Base-by-base conservation (phyloP, 352 stramenopile species). In the Stephanocyclus meneghinianus region DNA sequence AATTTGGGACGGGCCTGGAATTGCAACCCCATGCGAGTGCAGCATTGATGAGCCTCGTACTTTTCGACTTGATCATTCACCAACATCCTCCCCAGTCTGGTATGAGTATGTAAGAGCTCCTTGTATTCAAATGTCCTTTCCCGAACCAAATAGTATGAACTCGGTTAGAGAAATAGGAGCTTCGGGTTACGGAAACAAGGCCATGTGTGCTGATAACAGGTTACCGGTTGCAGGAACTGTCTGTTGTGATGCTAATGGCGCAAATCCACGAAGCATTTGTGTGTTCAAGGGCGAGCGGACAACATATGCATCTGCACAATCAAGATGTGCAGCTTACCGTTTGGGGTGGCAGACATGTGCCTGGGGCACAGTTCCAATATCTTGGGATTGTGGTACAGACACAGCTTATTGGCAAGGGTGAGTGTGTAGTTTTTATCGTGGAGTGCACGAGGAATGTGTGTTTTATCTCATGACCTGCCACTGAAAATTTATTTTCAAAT, bases 91-190 rank as follows among this genome's bases (percentile, higher is more conserved):
- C 37, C 74, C 78, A 37, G 61, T 87, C 67, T 91, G 83, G 73
- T 91, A 87, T 67, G 83, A 87, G 50, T 90, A 89, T 68, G 61
- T 81, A 37, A 56, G 55, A 1, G 42, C 37, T 13, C 68, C 76
- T 35, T 89, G 83, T 73, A 62, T 87, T 35, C 70, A 87, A 42
- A 44, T 87, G 51, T 73, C 73, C 13, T 88, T 87, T 47, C 61
- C 68, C 59, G 69, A 74, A 53, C 8, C 50, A 29, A 70, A 62
- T 5, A 64, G 44, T 32, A 71, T 81, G 78, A 81, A 85, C 51
- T 48, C 62, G 44, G 78, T 85, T 8, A 69, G 59, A 59, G 78
- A 85, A 37, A 71, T 85, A 61, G 77, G 77, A 66, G 37, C 5
- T 47, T 21, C 1, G 37, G 72, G 18, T 57, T 81, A 85, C 73